Conservation (phyloP, 129 eudicot species). For the Pulicaria dysenterica region DNA sequence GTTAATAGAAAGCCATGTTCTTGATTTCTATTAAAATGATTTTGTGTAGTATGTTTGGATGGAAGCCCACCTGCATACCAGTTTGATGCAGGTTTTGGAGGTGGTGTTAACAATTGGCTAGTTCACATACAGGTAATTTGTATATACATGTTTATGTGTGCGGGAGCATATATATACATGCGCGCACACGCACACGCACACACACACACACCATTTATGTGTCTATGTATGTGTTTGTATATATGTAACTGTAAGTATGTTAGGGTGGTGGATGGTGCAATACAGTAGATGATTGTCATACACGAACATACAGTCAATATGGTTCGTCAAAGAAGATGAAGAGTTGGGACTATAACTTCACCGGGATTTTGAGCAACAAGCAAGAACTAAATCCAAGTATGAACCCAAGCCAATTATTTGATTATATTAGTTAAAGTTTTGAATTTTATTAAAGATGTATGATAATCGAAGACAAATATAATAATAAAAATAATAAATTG, state of each 20-base stretch:
- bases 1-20: conserved; percentile 7
- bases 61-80: conserved; percentile 65
- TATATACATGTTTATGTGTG: neutral
- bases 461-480: no score
- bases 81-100: conserved; percentile 43
- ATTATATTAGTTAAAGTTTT: no score
- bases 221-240: neutral
- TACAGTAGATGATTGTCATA: conserved; percentile 33
- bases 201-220: neutral
- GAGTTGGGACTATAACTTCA: conserved; percentile 35
- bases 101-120: conserved; percentile 48
- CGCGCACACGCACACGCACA: neutral
- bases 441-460: no score
- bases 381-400: conserved; percentile 45
- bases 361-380: conserved; percentile 52
- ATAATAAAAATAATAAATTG: neutral
- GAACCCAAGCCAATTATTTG: neutral
- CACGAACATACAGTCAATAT: conserved; percentile 25
- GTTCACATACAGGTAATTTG: conserved; percentile 51
- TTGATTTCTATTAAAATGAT: conserved; percentile 14
- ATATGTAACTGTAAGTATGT: neutral
- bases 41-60: conserved; percentile 56
- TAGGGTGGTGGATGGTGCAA: conserved; percentile 65
- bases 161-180: neutral
- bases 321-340: conserved; percentile 52